Evolutionary conservation across 495 filamentous ascomycete genomes (phyloP), one percentile per base, ranked within the genome.

Genomic region (Aspergillus indologenus): DNA sequence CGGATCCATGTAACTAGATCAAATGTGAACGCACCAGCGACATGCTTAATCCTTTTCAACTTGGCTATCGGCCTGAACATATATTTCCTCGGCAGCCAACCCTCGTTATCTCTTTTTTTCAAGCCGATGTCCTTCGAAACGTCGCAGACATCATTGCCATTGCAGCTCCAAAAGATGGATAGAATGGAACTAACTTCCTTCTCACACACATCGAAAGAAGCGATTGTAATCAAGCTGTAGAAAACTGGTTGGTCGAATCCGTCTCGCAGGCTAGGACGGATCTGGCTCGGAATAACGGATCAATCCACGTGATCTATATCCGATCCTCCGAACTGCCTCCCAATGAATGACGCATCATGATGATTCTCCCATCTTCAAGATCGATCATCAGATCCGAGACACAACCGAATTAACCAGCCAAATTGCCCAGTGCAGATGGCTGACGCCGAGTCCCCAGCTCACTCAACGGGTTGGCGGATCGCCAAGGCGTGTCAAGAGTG

Each of bases 401-500:
- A 21, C 2, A 3, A 20, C 14, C 22, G 4, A n/a, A 6, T 47
- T 20, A n/a, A 34, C 21, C 20, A 17, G 15, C 24, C 23, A 26
- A 15, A 14, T 4, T 8, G 21, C 19, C 20, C 1, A 26, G 15
- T 19, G 21, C 18, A 9, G 19, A 76, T 77, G 74, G 61, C 61
- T 53, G 70, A 74, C 43, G 34, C 65, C 15, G 57, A 61, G 7
- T 56, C 60, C 47, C 26, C 61, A 23, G 19, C 65, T 9, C 65
- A 65, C 18, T 7, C 60, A 22, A 47, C 64, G 1, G 65, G 65
- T 11, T 75, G 72, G 73, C 72, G 76, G 23, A 75, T 75, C 42
- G 65, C 76, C 45, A 77, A 77, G 43, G 76, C 76, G 0, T 79
- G 76, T 50, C 67, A 79, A 57, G 73, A 77, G 58, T 79, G 76